phyloP scores from a whole-genome alignment of 257 asterid genomes.

The Fraxinus americana region DNA sequence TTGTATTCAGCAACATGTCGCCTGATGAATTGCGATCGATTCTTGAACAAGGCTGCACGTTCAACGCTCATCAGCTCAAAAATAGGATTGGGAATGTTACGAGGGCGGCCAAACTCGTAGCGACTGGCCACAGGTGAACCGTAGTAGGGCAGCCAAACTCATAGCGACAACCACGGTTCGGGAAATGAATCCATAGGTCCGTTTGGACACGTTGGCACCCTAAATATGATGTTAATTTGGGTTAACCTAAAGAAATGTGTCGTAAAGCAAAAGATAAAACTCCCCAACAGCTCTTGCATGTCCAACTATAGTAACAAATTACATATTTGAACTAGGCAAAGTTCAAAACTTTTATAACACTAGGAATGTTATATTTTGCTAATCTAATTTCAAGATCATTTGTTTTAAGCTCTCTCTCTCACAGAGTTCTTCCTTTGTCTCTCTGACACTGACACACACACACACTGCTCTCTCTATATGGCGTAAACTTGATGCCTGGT shows the following conservation, averaged over 20 bases:
- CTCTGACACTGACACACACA: constrained; percentile 7
- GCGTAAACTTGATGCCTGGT: constrained; percentile 84
- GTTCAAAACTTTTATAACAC: neutral
- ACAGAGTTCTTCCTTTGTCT: constrained; percentile 9
- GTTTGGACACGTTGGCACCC: neutral
- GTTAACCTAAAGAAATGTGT: constrained; percentile 7
- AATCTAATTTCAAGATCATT: constrained; percentile 15
- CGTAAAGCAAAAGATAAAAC: constrained; percentile 17
- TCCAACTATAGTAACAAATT: constrained; percentile 25
- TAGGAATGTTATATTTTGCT: constrained; percentile 14
- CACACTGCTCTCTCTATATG: constrained; percentile 45
- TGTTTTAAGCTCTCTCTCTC: constrained; percentile 18
- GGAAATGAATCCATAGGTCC: neutral
- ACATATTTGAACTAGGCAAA: neutral
- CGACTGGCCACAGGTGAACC: neutral
- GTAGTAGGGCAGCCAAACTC: neutral
- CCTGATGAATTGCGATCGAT: neutral
- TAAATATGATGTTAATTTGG: neutral
- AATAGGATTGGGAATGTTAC: too few relatives aligned
- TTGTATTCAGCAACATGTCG: neutral
- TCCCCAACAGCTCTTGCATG: constrained; percentile 32
- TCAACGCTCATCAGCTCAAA: too few relatives aligned
- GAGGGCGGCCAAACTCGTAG: neutral
- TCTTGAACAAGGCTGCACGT: neutral
- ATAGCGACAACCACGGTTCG: neutral